Base-by-base conservation (phyloP, 352 stramenopile species). In the Globisporangium alternatum region DNA sequence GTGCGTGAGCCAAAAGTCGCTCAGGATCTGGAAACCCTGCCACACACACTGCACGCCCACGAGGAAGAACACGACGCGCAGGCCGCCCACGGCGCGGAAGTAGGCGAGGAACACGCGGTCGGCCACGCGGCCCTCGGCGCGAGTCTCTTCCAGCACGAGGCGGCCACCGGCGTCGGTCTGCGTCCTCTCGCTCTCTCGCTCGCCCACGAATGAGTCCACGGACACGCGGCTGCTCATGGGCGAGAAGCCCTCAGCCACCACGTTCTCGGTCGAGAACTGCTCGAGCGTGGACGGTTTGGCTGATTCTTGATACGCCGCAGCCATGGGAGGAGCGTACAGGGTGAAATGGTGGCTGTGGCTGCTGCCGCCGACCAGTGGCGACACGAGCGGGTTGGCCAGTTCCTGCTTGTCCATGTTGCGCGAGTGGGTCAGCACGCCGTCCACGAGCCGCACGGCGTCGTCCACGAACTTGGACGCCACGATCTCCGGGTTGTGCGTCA, bases 1-100 rank as follows among this genome's bases (percentile, higher is more conserved):
- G 69, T 93, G 86, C 12, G 86, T 95, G 8, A 99, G 65, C 89
- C 91, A 99, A 64, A 96, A 87, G 56, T 96, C 95, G 48, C 87
- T 95, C 5, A 83, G 41, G 6, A 98, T 79, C 56, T 86, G 78
- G n/a, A 97, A 67, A n/a, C 53, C 64, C 69, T 98, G 87, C 65
- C 88, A 95, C n/a, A 88, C 60, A 35, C 80, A 76, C 64, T 97
- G 97, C 31, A 90, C 71, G 13, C 68, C 19, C 15, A 86, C 64
- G 33, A 91, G 53, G 30, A 83, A 71, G 37, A 84, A 52, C 1
- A 75, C 70, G 31, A 88, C 68, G n/a, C 70, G 65, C 60, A 76
- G 21, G 0, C 82, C 82, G 19, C 82, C 80, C 33, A 88, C 62
- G 8, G 71, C 68, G 15, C 70, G 55, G 49, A 78, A 70, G 64